Base-by-base conservation (phyloP, 306 rosid genomes). In the Sphenostylis stenocarpa region DNA sequence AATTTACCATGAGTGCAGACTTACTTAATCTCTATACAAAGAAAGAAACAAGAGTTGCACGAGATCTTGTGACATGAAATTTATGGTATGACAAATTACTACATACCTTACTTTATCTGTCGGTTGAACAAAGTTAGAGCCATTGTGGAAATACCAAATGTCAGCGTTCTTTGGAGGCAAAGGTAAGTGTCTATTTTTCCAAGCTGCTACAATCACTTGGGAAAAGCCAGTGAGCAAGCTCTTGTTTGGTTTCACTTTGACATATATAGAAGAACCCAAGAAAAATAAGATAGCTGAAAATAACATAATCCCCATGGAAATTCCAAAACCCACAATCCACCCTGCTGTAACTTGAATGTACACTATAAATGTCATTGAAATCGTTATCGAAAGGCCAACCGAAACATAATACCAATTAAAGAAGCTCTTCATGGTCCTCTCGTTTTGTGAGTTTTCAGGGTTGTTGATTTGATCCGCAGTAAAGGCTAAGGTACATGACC, bases 351-450 rank as follows among this genome's bases (percentile, higher is more conserved):
- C 87, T 77, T 94, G 98, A 58, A 91, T 70, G 74, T 83, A 94
- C 10, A 91, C 96, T 51, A 91, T 84, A 33, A 88, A 72, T 57
- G 83, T 28, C 56, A 78, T 84, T 9, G 96, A 80, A 26, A 90
- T 0, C 72, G 76, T 79, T 6, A 86, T 47, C 5, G 97, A 88
- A 52, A 90, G 7, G 3, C 96, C 95, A 60, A 90, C 89, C 0
- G 96, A 86, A 52, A 83, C 89, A 78, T 91, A 89, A 13, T 91
- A 94, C 98, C 98, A 91, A 73, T 83, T 87, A 81, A 94, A 91
- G 84, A 94, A 90, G 72, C 86, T 90, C 64, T 68, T 88, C 83
- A 90, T 19, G 43, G 44, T 43, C 31, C 79, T 77, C 55, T 79
- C 88, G 10, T 85, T 91, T 4, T 81, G 38, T 1, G 77, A 86